These are phyloP conservation scores for Tilletia indica DNA, from an alignment of 1,284 basidiomycete genomes.

Conservation along the genomic window DNA sequence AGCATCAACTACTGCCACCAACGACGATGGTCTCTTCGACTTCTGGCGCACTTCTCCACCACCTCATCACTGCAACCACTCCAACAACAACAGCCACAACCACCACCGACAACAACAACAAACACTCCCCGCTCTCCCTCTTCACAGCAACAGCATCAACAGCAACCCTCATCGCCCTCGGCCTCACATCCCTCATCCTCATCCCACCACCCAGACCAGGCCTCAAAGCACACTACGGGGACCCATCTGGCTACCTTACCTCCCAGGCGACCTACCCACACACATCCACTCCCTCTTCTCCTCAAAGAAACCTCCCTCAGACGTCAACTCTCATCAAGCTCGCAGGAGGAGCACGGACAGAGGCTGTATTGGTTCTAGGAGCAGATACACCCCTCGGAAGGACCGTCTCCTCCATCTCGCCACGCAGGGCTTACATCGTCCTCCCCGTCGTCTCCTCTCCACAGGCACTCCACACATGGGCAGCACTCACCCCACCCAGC, in stretches of 20 bases:
- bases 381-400: constrained; percentile 52
- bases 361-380: constrained; percentile 40
- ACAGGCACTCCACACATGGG: constrained; percentile 37
- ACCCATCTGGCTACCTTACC: constrained; percentile 8
- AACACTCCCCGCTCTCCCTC: neutral
- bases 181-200: neutral
- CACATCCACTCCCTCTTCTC: neutral
- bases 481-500: constrained; percentile 41
- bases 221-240: constrained; percentile 11
- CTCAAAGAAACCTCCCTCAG: too few species aligned
- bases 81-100: neutral
- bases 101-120: neutral
- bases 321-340: neutral
- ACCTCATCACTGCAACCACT: neutral
- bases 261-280: neutral
- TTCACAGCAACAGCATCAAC: neutral
- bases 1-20: neutral
- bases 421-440: constrained; percentile 45
- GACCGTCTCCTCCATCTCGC: constrained; percentile 42
- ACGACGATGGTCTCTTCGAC: neutral
- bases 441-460: constrained; percentile 43
- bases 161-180: constrained; percentile 4
- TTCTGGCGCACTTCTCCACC: neutral
- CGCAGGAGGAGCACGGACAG: neutral
- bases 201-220: constrained; percentile 5